These are phyloP conservation scores for Camelina hispida DNA, from an alignment of 345 rosid genomes.

Conservation along the genomic window DNA sequence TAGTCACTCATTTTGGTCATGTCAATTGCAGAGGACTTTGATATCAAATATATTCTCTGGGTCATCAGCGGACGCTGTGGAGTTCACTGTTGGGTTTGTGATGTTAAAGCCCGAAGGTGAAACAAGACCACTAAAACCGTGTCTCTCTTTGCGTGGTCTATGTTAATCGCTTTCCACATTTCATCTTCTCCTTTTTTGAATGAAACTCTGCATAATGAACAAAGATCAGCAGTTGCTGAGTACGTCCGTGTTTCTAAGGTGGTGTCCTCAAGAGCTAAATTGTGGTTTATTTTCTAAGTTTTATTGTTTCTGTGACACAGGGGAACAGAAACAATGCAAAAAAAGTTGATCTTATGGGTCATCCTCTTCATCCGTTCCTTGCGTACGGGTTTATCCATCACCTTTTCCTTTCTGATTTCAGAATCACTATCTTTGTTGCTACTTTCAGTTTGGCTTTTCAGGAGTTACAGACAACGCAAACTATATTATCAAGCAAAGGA, in stretches of 20 bases:
- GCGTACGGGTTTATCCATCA: slow-evolving; percentile 55
- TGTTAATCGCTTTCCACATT: slow-evolving; percentile 1
- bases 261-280: slow-evolving; percentile 14
- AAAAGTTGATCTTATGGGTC: slow-evolving; percentile 72
- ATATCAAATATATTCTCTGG: slow-evolving; percentile 91
- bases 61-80: slow-evolving; percentile 95
- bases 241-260: slow-evolving; percentile 90
- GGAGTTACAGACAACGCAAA: slow-evolving; percentile 77
- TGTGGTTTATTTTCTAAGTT: slow-evolving; percentile 11
- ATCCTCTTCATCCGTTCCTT: slow-evolving; percentile 85
- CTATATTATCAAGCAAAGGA: slow-evolving; percentile 67
- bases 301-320: slow-evolving; percentile 46
- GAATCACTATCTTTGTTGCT: slow-evolving; percentile 20
- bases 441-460: slow-evolving; percentile 42
- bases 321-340: slow-evolving; percentile 84
- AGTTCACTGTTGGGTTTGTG: slow-evolving; percentile 99
- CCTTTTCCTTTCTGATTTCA: slow-evolving; percentile 23
- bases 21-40: slow-evolving; percentile 79
- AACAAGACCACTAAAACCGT: background rate
- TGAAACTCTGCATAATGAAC: slow-evolving; percentile 57
- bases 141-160: background rate
- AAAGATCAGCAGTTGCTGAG: slow-evolving; percentile 88
- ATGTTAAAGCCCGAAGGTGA: slow-evolving; percentile 90
- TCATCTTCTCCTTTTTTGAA: background rate
- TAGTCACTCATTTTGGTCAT: slow-evolving; percentile 16